Conservation (phyloP, 2,329 filamentous ascomycete species). For the Colletotrichum abscissum region DNA sequence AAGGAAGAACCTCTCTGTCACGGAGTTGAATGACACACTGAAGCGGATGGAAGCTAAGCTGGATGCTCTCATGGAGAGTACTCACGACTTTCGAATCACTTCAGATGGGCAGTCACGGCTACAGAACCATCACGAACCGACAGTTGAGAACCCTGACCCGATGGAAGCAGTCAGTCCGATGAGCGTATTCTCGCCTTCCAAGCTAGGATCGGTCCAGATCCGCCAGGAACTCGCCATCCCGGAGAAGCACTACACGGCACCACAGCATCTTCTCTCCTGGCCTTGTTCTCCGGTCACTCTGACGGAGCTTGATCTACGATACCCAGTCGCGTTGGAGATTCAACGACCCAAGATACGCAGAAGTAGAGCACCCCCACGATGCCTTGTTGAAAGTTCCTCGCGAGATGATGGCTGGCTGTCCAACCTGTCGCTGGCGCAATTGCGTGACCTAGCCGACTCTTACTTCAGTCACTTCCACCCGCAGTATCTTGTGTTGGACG, state of each 20-base stretch:
- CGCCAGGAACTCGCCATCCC: slow-evolving; percentile 13
- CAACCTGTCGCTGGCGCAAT: not conserved
- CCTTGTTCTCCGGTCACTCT: slow-evolving; percentile 17
- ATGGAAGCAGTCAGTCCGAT: not conserved
- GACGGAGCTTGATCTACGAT: slow-evolving; percentile 8
- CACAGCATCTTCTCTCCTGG: slow-evolving; percentile 27
- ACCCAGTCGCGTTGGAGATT: not conserved
- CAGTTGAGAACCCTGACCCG: not conserved
- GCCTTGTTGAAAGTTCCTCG: not conserved
- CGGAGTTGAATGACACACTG: not conserved
- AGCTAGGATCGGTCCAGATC: not conserved
- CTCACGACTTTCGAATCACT: not conserved
- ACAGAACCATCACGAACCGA: not conserved
- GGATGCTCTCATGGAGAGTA: not conserved
- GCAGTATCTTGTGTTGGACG: slow-evolving; percentile 4
- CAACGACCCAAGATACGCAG: not conserved
- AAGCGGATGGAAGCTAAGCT: not conserved
- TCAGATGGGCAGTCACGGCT: not conserved
- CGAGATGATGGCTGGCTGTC: not conserved
- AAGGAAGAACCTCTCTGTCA: not conserved
- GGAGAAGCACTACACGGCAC: slow-evolving; percentile 23
- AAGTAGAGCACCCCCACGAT: slow-evolving; percentile 11
- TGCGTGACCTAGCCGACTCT: not conserved
- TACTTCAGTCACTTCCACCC: slow-evolving; percentile 26
- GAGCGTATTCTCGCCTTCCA: not conserved